Percentiles rank a stretch among this genome's conserved stretches.
Conservation (phyloP, 805 yeast species). For the Schwanniomyces yamadae region DNA sequence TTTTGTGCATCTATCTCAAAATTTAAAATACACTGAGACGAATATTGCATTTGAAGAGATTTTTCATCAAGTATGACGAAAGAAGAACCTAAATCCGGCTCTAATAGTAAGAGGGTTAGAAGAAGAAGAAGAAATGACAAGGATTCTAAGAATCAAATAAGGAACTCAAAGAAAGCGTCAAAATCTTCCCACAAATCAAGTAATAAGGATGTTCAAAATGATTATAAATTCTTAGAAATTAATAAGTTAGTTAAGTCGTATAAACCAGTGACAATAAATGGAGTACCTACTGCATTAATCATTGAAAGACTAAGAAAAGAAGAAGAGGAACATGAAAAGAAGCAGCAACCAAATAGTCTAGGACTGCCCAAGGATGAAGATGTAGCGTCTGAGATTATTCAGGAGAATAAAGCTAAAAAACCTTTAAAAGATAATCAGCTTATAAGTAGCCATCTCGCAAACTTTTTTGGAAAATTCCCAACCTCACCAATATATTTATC, state of each 20-base stretch:
- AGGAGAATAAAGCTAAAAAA: conserved; percentile 6
- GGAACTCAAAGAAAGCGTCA: conserved; percentile 3
- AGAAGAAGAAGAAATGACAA: conserved; percentile 1
- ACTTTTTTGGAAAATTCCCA: conserved; percentile 19
- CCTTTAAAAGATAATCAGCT: conserved; percentile 8
- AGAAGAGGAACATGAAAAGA: not conserved
- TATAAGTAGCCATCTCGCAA: conserved; percentile 15
- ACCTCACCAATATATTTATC: conserved; percentile 36
- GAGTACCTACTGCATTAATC: conserved; percentile 17
- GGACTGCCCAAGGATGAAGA: not conserved
- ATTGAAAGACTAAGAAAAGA: not conserved
- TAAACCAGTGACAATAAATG: conserved; percentile 39
- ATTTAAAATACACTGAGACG: not conserved
- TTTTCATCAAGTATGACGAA: not conserved
- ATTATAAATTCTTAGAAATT: conserved; percentile 28
- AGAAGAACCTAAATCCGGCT: not conserved
- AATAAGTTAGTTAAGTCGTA: conserved; percentile 29
- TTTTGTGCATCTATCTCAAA: conserved; percentile 3
- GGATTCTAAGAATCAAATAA: conserved; percentile 3
- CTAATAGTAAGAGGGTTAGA: not conserved
- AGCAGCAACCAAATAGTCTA: not conserved
- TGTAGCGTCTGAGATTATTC: not conserved
- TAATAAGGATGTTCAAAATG: conserved; percentile 15
- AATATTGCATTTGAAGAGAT: not conserved
- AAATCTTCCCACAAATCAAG: conserved; percentile 5